Conservation (phyloP, 352 stramenopile species). For the Globisporangium iwayamae region DNA sequence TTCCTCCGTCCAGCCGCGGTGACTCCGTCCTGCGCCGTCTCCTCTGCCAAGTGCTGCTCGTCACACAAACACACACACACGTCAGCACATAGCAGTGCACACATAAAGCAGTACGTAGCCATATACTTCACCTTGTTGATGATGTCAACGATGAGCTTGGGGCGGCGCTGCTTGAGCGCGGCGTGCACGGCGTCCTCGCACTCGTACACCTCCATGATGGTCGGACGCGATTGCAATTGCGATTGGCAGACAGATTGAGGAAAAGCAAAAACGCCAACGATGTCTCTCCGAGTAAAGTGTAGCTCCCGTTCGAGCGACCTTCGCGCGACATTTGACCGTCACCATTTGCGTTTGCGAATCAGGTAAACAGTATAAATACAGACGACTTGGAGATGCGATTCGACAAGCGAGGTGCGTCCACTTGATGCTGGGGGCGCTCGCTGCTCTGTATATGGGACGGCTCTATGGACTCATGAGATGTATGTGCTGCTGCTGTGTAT, state of each 20-base stretch:
- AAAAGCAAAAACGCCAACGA: neutral
- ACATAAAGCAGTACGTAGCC: neutral
- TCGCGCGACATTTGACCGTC: slow-evolving; percentile 20
- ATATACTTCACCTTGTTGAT: slow-evolving; percentile 61
- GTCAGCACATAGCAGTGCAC: neutral
- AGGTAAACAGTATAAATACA: neutral
- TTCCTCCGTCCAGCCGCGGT: slow-evolving; percentile 10
- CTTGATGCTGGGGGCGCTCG: neutral
- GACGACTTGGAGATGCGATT: slow-evolving; percentile 35
- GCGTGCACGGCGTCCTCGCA: slow-evolving; percentile 78
- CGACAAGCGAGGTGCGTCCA: slow-evolving; percentile 35
- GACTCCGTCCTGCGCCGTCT: slow-evolving; percentile 25
- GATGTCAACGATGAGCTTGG: slow-evolving; percentile 59
- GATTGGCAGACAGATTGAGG: too few species aligned
- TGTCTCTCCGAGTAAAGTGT: slow-evolving; percentile 3
- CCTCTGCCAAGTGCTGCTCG: slow-evolving; percentile 43
- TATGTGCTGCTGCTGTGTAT: neutral
- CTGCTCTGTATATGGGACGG: neutral
- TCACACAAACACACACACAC: slow-evolving; percentile 6
- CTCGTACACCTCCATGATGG: slow-evolving; percentile 67
- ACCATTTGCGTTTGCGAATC: slow-evolving; percentile 4
- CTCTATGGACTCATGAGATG: neutral
- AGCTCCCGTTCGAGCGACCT: slow-evolving; percentile 13
- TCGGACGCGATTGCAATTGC: neutral
- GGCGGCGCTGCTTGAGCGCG: slow-evolving; percentile 67